phyloP scores from a whole-genome alignment of 2,329 filamentous ascomycete species.

The Pleomassaria siparia region DNA sequence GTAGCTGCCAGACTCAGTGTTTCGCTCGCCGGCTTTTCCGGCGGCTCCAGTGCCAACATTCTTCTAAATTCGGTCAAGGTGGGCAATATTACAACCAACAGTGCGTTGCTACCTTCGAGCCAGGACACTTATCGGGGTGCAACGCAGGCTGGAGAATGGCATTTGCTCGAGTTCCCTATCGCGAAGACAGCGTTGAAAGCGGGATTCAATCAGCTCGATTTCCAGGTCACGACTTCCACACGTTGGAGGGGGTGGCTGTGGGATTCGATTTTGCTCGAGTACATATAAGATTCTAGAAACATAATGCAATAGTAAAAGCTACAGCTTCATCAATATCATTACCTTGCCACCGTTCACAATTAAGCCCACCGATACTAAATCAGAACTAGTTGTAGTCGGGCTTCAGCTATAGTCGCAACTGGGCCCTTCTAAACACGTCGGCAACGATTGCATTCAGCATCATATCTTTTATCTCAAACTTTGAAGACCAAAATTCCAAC shows the following conservation, averaged over 20 bases:
- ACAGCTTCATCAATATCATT: background rate
- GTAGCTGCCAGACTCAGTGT: conserved; percentile 44
- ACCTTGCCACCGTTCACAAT: background rate
- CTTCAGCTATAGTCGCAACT: too few relatives aligned
- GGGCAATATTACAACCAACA: conserved; percentile 44
- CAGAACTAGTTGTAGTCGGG: too few relatives aligned
- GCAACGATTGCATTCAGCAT: too few relatives aligned
- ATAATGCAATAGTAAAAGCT: background rate
- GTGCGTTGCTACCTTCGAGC: conserved; percentile 43
- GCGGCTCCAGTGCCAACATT: conserved; percentile 45
- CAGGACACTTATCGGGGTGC: conserved; percentile 52
- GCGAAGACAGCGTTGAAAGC: conserved; percentile 27
- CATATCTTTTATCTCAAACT: too few relatives aligned
- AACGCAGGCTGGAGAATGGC: conserved; percentile 52
- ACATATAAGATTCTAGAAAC: conserved; percentile 14
- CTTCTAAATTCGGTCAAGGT: conserved; percentile 45
- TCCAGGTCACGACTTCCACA: conserved; percentile 39
- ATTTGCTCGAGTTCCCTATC: conserved; percentile 47
- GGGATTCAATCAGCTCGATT: conserved; percentile 42
- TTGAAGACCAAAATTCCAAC: too few relatives aligned
- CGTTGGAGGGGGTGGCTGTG: conserved; percentile 48
- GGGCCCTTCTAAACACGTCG: too few relatives aligned
- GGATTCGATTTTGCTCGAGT: conserved; percentile 46
- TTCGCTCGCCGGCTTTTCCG: conserved; percentile 50
- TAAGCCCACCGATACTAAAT: too few relatives aligned